Base-by-base conservation (phyloP, 371 early-diverging fungal species). In the Syncephalastrum racemosum region DNA sequence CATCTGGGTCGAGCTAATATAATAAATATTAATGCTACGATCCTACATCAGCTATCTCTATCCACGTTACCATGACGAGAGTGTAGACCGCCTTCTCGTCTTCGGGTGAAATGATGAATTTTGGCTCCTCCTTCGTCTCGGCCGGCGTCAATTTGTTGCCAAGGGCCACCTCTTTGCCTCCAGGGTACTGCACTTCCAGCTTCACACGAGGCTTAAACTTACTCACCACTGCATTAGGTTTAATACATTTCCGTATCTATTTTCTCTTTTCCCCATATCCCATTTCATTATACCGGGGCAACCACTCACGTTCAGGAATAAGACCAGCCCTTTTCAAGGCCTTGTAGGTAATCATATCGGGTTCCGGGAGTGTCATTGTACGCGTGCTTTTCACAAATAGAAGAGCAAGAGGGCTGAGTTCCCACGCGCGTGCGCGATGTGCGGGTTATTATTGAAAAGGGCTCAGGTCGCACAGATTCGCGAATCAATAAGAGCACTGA, bases 1-100 rank as follows among this genome's bases (percentile, higher is more conserved):
- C 88, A 73, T 88, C 88, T 8, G 86, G 87, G 63, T 88, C 87
- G 7, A 75, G 64, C 84, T 80, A 56, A 24, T 47, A 49, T 4
- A 36, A 18, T n/a, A n/a, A 6, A 53, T 15, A 23, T 19, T 22
- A 50, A 47, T 19, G 16, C 31, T 53, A 23, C 8, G 15, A 31
- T 24, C 24, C 23, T 45, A 15, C 16, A 19, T 22, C 16, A 45
- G 13, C 45, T 13, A 7, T 12, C 13, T 6, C n/a, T 49, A 20
- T 1, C 12, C n/a, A 18, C 15, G 56, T 52, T 73, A 80, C 82
- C 77, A 84, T 58, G 48, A 84, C 66, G 46, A 86, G 64, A 15
- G 86, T 81, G 54, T 84, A 86, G 47, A 67, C 66, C 57, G 71
- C 72, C 10, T 31, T 31, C 25, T 67, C 60, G 49, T 67, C 62